These are phyloP conservation scores for Apiospora pterosperma DNA, from an alignment of 2,329 filamentous ascomycete species.

Conservation along the genomic window DNA sequence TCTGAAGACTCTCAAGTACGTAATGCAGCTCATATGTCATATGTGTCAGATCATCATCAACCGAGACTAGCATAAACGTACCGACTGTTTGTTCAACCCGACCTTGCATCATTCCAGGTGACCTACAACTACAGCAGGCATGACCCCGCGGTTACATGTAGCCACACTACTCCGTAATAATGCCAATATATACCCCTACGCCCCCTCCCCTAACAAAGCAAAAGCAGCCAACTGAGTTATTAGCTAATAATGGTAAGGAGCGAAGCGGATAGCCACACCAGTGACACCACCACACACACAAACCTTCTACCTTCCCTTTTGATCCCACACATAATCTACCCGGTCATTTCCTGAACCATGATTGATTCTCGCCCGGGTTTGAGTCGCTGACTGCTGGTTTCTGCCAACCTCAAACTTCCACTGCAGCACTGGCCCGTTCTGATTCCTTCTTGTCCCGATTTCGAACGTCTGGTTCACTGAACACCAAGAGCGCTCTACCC, in stretches of 20 bases:
- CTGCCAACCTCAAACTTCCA: not conserved
- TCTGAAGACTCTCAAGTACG: too few relatives aligned
- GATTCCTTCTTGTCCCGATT: too few relatives aligned
- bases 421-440: not conserved
- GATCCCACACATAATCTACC: not conserved
- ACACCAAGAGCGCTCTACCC: not conserved
- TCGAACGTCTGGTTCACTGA: not conserved
- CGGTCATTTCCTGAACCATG: constrained; percentile 1
- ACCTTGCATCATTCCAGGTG: not conserved
- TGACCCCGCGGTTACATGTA: constrained; percentile 1
- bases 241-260: not conserved
- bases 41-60: not conserved
- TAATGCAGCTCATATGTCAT: not conserved
- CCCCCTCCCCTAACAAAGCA: too few relatives aligned
- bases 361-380: not conserved
- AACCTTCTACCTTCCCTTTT: constrained; percentile 1
- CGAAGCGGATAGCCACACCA: not conserved
- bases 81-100: not conserved
- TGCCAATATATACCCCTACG: too few relatives aligned
- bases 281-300: not conserved
- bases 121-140: not conserved
- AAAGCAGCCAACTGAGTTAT: not conserved
- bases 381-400: not conserved
- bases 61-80: not conserved
- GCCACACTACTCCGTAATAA: not conserved